Conservation (phyloP, 2,329 filamentous ascomycete genomes). For the Fonsecaea nubica region DNA sequence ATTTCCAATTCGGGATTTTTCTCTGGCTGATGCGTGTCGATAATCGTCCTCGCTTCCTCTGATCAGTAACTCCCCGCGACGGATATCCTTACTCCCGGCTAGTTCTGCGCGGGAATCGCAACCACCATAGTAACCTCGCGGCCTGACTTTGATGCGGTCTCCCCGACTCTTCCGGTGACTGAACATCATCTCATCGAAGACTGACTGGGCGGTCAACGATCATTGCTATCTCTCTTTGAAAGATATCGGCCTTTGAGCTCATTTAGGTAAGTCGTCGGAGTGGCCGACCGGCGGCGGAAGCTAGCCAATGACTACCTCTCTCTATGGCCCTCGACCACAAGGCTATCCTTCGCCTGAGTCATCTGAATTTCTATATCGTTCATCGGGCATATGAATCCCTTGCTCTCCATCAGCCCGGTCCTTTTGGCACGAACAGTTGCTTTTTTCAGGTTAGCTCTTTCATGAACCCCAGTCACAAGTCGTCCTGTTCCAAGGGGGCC, state of each 20-base stretch:
- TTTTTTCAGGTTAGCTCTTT: neutral
- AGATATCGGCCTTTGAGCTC: neutral
- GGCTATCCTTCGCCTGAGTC: neutral
- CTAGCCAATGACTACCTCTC: neutral
- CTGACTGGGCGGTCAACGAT: neutral
- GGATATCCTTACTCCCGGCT: neutral
- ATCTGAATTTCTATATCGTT: neutral
- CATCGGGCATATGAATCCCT: neutral
- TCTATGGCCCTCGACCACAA: neutral
- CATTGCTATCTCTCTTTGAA: neutral
- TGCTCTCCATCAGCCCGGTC: neutral
- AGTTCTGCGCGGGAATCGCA: neutral
- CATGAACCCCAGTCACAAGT: neutral
- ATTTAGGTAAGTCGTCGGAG: conserved; percentile 13
- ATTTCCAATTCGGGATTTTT: neutral
- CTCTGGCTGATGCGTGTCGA: neutral
- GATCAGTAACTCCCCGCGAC: neutral
- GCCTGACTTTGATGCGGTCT: neutral
- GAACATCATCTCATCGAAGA: neutral
- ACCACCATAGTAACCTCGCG: neutral
- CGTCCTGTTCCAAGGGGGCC: neutral
- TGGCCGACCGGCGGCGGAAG: neutral
- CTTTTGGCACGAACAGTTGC: conserved; percentile 8
- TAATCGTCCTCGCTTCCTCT: neutral
- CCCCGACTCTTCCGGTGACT: neutral